Percentiles rank a stretch among this genome's conserved stretches.
Evolutionary conservation across 768 basidiomycete species (phyloP).

Genomic region (Naganishia randhawae): DNA sequence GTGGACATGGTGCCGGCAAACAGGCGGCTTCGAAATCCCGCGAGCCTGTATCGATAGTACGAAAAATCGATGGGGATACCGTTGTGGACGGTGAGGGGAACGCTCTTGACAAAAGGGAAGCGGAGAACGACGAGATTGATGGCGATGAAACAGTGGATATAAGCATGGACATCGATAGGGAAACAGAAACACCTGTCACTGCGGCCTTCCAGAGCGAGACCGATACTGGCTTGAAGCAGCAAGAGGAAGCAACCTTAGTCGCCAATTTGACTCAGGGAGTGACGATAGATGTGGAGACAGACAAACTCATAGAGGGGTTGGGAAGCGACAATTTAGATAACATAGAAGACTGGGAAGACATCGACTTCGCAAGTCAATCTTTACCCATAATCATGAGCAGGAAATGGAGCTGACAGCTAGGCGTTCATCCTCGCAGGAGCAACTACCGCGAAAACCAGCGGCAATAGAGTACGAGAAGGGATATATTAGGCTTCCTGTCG

Average conservation of each 20-base stretch:
- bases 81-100: slow-evolving; percentile 29
- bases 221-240: slow-evolving; percentile 19
- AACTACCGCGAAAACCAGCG: slow-evolving; percentile 66
- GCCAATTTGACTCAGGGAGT: slow-evolving; percentile 42
- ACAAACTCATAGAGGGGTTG: slow-evolving; percentile 64
- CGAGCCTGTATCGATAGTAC: slow-evolving; percentile 25
- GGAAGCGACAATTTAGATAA: slow-evolving; percentile 31
- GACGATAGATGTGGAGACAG: slow-evolving; percentile 56
- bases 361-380: slow-evolving; percentile 43
- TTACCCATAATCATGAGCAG: neutral
- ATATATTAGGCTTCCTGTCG: slow-evolving; percentile 75
- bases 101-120: slow-evolving; percentile 9
- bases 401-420: neutral
- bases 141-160: slow-evolving; percentile 8
- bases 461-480: slow-evolving; percentile 73
- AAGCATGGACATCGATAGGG: slow-evolving; percentile 4
- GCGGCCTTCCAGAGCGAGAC: neutral
- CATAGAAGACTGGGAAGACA: slow-evolving; percentile 47
- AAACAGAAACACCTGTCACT: neutral
- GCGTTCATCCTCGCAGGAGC: slow-evolving; percentile 51
- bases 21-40: slow-evolving; percentile 19
- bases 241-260: slow-evolving; percentile 33
- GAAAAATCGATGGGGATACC: slow-evolving; percentile 24
- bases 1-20: slow-evolving; percentile 28
- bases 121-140: slow-evolving; percentile 9